Conservation (phyloP, 768 basidiomycete genomes). For the Auricularia sp. region DNA sequence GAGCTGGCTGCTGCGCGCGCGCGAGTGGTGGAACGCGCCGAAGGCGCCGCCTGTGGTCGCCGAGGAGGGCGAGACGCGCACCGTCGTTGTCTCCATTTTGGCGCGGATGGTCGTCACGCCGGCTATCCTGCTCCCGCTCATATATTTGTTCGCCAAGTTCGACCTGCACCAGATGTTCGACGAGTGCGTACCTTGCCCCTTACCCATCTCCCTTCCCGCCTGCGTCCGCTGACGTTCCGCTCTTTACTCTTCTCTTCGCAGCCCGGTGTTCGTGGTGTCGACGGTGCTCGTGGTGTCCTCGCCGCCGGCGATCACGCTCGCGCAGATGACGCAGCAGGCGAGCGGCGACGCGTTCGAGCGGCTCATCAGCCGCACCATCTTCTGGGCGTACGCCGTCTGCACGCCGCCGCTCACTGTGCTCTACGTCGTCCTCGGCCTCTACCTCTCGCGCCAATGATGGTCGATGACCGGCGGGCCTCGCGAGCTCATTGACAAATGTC, state of each 20-base stretch:
- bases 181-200: constrained; percentile 44
- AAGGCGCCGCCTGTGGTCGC: neutral
- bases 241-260: constrained; percentile 16
- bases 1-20: constrained; percentile 1
- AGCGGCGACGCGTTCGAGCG: constrained; percentile 85
- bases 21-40: constrained; percentile 2
- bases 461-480: too few species aligned
- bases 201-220: neutral
- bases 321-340: constrained; percentile 78
- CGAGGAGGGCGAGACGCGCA: constrained; percentile 61
- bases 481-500: too few species aligned
- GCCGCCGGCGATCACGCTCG: constrained; percentile 68
- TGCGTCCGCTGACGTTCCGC: too few species aligned
- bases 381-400: constrained; percentile 83
- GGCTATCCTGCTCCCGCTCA: constrained; percentile 61
- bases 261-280: constrained; percentile 80
- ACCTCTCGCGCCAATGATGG: neutral
- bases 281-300: constrained; percentile 74
- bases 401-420: constrained; percentile 77
- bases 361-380: constrained; percentile 82
- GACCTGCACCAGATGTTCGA: constrained; percentile 55
- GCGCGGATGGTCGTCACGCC: constrained; percentile 85
- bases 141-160: constrained; percentile 51
- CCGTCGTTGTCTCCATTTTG: constrained; percentile 72
- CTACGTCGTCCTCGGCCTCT: constrained; percentile 68